A percentile compares a stretch with the other conserved stretches of the same genome.
Evolutionary conservation across 2,329 filamentous ascomycete species (phyloP).

Genomic region (Aspergillus niger): DNA sequence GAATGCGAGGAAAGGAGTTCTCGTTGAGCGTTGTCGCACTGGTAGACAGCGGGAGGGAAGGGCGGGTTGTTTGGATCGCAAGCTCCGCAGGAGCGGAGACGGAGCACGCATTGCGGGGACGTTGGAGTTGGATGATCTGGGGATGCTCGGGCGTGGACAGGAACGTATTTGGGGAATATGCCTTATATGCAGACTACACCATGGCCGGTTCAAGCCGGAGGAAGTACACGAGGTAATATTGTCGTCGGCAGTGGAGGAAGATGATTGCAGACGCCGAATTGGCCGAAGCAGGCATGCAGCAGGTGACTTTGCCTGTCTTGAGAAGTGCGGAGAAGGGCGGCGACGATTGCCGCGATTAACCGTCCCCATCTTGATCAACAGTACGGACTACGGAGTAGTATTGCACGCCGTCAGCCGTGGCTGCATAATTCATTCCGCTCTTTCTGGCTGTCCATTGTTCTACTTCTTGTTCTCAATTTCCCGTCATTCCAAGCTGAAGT

Average conservation of each 20-base stretch:
- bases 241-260: not conserved
- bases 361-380: not conserved
- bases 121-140: conserved; percentile 4
- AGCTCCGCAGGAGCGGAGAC: conserved; percentile 42
- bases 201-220: not conserved
- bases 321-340: not conserved
- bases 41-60: conserved; percentile 28
- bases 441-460: not conserved
- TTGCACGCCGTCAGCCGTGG: not conserved
- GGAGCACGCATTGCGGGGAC: conserved; percentile 42
- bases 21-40: conserved; percentile 12
- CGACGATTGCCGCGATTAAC: conserved; percentile 2
- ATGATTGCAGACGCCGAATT: not conserved
- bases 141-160: not conserved
- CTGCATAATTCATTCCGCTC: conserved; percentile 2
- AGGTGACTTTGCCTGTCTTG: not conserved
- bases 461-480: not conserved
- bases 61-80: conserved; percentile 31
- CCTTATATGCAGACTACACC: not conserved
- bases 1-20: conserved; percentile 12
- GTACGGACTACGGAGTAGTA: not conserved
- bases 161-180: not conserved
- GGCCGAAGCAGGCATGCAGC: not conserved
- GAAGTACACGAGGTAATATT: not conserved
- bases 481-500: not conserved